Conservation (phyloP, 2,329 filamentous ascomycete genomes). For the Biscogniauxia sp. region DNA sequence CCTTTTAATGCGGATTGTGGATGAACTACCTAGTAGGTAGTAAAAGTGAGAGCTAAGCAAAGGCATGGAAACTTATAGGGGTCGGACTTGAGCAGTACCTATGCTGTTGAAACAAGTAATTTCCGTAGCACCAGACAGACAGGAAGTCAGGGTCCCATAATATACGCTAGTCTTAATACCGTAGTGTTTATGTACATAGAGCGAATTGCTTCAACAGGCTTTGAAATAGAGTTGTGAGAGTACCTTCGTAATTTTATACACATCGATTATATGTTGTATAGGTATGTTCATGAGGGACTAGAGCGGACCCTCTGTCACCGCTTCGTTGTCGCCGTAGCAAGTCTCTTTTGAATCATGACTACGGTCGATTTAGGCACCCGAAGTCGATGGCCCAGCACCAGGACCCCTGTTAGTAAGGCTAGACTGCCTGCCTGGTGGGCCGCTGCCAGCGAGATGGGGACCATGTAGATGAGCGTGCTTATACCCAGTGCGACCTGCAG, state of each 20-base stretch:
- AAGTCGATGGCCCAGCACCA: constrained; percentile 75
- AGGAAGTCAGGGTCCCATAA: no score
- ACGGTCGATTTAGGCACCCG: constrained; percentile 68
- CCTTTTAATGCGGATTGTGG: constrained; percentile 25
- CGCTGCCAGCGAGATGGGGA: constrained; percentile 83
- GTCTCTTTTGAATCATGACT: constrained; percentile 54
- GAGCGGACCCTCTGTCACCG: constrained; percentile 7
- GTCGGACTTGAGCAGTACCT: constrained; percentile 23
- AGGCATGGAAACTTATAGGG: neutral
- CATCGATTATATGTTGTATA: neutral
- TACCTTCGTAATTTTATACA: neutral
- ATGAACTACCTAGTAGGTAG: constrained; percentile 25
- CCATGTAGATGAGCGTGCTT: constrained; percentile 87
- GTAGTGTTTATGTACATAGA: neutral
- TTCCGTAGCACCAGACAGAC: no score
- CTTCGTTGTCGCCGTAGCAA: constrained; percentile 30
- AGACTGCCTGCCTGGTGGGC: constrained; percentile 90
- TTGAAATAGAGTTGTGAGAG: neutral
- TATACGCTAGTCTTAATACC: neutral
- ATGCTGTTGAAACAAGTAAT: constrained; percentile 26
- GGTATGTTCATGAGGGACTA: neutral
- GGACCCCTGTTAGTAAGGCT: constrained; percentile 76
- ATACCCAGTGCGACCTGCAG: constrained; percentile 87
- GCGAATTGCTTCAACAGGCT: neutral
- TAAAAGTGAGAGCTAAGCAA: constrained; percentile 5